Base-by-base conservation (phyloP, 2,329 filamentous ascomycete genomes). In the Cladosporium austrohemisphaericum region DNA sequence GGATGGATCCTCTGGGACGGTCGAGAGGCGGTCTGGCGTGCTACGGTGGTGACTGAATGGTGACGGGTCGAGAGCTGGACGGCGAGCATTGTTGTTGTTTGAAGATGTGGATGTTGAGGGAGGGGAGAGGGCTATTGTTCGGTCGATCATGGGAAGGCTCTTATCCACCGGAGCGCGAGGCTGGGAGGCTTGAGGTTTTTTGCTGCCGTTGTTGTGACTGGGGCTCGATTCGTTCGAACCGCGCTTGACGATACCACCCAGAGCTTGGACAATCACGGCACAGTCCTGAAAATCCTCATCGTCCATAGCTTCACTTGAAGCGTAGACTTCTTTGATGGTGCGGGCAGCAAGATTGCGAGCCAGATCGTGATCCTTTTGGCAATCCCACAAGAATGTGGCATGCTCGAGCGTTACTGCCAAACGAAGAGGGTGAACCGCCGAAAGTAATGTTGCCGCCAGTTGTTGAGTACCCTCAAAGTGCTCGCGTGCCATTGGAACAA, bases 231-330 rank as follows among this genome's bases (percentile, higher is more conserved):
- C 57, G 20, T 52, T 55, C 7, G 57, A 57, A n/a, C 85, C 85
- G 41, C 89, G 80, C 69, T 86, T 91, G 78, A 91, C 88, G 84
- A 96, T 93, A 62, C 85, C 88, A 5, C 88, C 89, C 1, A 97
- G 69, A 0, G 93, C 84, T 1, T 86, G 85, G 7, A 97, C 91
- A 10, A 96, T 77, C 61, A 92, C 86, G 51, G 89, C 90, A 0
- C 91, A 89, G 66, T 97, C 93, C 56, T 86, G 82, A 65, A 96
- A 98, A 75, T 93, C 94, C 57, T 94, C 89, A 62, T 97, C 91
- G 52, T 94, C 88, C 82, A 97, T 92, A 16, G 88, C 88, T 67
- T 96, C 91, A 46, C 86, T 83, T 1, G 90, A 89, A 50, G 90
- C 86, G 64, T 96, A 96, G 1, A 96, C 92, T 60, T 95, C 89